Base-by-base conservation (phyloP, 805 yeast species). In the Kluyveromyces starmeri region DNA sequence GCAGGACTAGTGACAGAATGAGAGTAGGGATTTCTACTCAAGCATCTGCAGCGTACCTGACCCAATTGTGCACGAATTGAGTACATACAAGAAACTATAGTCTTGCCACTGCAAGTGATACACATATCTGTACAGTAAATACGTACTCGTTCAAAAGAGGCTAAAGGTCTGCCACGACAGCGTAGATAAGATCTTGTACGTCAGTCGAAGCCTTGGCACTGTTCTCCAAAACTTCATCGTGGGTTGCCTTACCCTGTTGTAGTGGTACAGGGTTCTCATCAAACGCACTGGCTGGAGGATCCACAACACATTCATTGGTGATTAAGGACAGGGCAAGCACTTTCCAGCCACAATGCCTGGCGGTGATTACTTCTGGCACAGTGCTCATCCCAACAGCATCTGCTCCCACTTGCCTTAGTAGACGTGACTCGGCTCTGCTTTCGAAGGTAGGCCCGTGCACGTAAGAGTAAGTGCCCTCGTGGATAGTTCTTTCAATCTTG, bases 351-450 rank as follows among this genome's bases (percentile, higher is more conserved):
- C 78, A 71, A 56, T 92, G 97, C 55, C 95, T 76, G 2, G 96
- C 97, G 13, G 85, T 80, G 41, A 85, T 75, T 2, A 85, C 95
- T 59, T 89, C 98, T 0, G 98, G 96, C 21, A 89, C 96, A 0
- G 97, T 92, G 38, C 95, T 82, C 98, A 89, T 89, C 4, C 97
- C 97, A 2, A 88, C 97, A 0, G 92, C 83, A 58, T 89, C 97
- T 34, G 84, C 96, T 7, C 97, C 97, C 19, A 81, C 44, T 5
- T 62, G 46, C 40, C 75, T 58, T 30, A 89, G 64, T 67, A 78
- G 67, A 38, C 94, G 68, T n/a, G 80, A 81, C 62, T 89, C 98
- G 0, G 96, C 95, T 48, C 96, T 69, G 3, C 83, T 73, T 62
- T 89, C 98, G 58, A 80, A 89, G 1, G 96, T 83, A 4, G 98